Evolutionary conservation across 805 yeast species (phyloP), one percentile per base, ranked within the genome.

Genomic region (Pichia cabralensis): DNA sequence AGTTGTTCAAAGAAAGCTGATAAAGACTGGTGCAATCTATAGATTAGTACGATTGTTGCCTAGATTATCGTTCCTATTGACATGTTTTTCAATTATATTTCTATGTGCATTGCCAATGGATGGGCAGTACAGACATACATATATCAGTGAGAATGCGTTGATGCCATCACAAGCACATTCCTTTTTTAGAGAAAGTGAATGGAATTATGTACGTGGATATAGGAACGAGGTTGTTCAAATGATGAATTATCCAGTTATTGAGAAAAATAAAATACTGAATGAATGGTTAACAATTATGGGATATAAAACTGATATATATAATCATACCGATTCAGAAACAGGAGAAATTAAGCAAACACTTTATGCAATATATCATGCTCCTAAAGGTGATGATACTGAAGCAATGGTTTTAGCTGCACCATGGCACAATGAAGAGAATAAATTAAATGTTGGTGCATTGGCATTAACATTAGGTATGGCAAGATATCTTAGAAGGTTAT

Each of bases 91-190:
- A 6, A 44, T 76, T 8, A 50, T 61, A 0, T 71, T 81, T 74
- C 60, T 92, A n/a, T 53, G 69, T 11, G 57, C 68, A 16, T 61
- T 86, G 32, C 96, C 97, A 1, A 42, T 75, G 46, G 80, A 80
- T 13, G 97, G 96, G 15, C 84, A 83, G 50, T 84, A 63, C 54
- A 65, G 96, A 36, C 59, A 66, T 42, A 85, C 96, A 2, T 92
- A 92, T 55, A 80, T 88, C 10, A 80, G 94, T 7, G 99, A 92
- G 52, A 92, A 92, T 58, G 99, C 99, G 22, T 64, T 92, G 54
- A 77, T 92, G 83, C 96, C 99, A 7, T 88, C 94, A 1, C 97
- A 92, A 55, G 97, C 92, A 3, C 78, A 79, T 46, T 77, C 94
- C 17, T 86, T 85, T 53, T 92, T 83, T 55, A 68, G 96, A 36